phyloP scores from a whole-genome alignment of 768 basidiomycete genomes.

The Cystobasidium tubakii region DNA sequence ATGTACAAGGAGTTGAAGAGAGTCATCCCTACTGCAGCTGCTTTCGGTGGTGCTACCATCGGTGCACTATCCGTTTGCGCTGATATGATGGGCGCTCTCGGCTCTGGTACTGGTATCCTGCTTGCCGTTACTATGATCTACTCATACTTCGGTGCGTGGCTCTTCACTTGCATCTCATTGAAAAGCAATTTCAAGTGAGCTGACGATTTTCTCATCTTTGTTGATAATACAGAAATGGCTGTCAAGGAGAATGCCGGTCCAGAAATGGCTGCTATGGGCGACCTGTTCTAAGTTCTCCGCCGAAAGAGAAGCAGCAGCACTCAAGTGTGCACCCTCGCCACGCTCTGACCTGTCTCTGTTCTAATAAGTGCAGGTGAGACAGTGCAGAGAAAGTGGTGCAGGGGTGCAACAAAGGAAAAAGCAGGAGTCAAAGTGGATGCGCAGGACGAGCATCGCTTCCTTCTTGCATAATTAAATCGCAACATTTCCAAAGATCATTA shows the following conservation, averaged over 20 bases:
- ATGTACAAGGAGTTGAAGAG: slow-evolving; percentile 99
- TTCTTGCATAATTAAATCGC: neutral
- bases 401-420: too few relatives aligned
- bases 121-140: slow-evolving; percentile 99
- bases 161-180: neutral
- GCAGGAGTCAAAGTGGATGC: neutral
- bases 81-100: slow-evolving; percentile 91
- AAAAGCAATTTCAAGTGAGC: neutral
- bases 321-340: neutral
- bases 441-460: neutral
- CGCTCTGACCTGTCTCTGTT: too few relatives aligned
- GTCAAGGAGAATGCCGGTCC: slow-evolving; percentile 27
- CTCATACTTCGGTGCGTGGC: slow-evolving; percentile 39
- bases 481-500: neutral
- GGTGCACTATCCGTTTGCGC: slow-evolving; percentile 84
- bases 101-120: slow-evolving; percentile 80
- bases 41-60: slow-evolving; percentile 93
- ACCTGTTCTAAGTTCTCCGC: slow-evolving; percentile 22
- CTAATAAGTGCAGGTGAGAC: too few relatives aligned
- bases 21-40: slow-evolving; percentile 94
- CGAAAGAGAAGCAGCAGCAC: neutral
- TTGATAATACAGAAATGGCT: slow-evolving; percentile 16
- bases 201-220: neutral
- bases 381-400: too few relatives aligned
- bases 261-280: slow-evolving; percentile 29